Conservation (phyloP, 805 yeast species). For the Brettanomyces anomalus region DNA sequence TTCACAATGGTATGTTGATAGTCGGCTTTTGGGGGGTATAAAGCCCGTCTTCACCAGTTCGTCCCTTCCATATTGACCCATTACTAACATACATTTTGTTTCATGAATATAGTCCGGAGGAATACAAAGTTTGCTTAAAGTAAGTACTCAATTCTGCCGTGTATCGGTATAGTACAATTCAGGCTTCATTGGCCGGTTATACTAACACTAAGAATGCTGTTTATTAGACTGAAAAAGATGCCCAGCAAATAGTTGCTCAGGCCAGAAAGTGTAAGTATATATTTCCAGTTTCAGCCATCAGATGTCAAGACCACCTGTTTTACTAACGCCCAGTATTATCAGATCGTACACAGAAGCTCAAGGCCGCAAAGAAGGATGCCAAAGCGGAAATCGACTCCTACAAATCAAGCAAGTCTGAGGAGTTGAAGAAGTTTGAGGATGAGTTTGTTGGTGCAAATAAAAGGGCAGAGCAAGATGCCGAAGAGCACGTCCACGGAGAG, state of each 20-base stretch:
- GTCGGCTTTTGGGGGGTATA: too few relatives aligned
- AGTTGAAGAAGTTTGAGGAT: constrained; percentile 62
- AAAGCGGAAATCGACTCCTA: constrained; percentile 80
- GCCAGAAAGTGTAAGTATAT: constrained; percentile 77
- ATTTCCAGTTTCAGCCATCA: too few relatives aligned
- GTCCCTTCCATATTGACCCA: background rate
- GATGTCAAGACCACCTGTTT: background rate
- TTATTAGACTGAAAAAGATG: constrained; percentile 83
- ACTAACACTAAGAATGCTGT: constrained; percentile 3
- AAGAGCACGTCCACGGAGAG: constrained; percentile 59
- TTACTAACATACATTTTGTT: constrained; percentile 12
- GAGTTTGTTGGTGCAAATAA: constrained; percentile 71
- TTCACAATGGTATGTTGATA: too few relatives aligned
- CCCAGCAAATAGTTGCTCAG: constrained; percentile 89
- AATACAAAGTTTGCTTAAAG: constrained; percentile 61
- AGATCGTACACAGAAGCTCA: constrained; percentile 78
- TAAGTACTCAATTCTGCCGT: constrained; percentile 17
- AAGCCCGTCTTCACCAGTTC: background rate
- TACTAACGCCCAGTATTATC: constrained; percentile 10
- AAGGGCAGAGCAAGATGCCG: constrained; percentile 73
- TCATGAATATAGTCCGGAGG: constrained; percentile 28
- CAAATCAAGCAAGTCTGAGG: constrained; percentile 75
- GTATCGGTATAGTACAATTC: background rate
- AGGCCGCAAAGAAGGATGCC: constrained; percentile 93
- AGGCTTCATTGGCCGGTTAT: background rate